Evolutionary conservation across 2,329 filamentous ascomycete genomes (phyloP).

Genomic region (Hypoxylon rubiginosum): DNA sequence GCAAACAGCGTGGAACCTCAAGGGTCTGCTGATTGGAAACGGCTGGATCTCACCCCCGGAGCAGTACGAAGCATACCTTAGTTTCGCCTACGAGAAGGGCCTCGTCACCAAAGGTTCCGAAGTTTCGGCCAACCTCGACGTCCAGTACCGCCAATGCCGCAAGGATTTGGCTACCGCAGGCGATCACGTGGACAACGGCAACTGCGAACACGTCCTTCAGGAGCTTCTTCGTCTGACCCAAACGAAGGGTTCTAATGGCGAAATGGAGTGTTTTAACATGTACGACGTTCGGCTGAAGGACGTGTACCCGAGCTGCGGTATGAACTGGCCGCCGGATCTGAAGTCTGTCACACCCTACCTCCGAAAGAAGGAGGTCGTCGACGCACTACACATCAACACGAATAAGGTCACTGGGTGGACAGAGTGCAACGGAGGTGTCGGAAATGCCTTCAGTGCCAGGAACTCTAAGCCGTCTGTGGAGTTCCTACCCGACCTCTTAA

Average conservation of each 20-base stretch:
- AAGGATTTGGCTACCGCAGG: conserved; percentile 67
- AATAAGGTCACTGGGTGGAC: conserved; percentile 90
- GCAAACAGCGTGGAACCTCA: conserved; percentile 77
- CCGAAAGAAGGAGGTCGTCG: conserved; percentile 80
- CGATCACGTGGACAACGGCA: conserved; percentile 73
- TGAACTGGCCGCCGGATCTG: conserved; percentile 98
- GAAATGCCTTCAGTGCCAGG: conserved; percentile 75
- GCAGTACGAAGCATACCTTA: conserved; percentile 90
- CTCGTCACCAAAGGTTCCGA: conserved; percentile 78
- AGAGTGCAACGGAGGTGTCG: conserved; percentile 88
- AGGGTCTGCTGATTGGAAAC: conserved; percentile 93
- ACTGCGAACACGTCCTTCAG: conserved; percentile 84
- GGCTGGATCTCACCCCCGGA: conserved; percentile 94
- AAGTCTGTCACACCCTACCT: conserved; percentile 84
- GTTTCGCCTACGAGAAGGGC: conserved; percentile 82
- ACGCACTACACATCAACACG: conserved; percentile 84
- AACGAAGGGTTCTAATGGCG: conserved; percentile 62
- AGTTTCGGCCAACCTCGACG: conserved; percentile 74
- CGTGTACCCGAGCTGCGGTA: conserved; percentile 85
- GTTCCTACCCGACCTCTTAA: conserved; percentile 82
- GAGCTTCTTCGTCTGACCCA: conserved; percentile 77
- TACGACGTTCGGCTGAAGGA: conserved; percentile 94
- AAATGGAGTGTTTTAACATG: conserved; percentile 86
- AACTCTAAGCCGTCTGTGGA: conserved; percentile 80
- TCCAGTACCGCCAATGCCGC: conserved; percentile 77